A percentile compares a stretch with the other conserved stretches of the same genome.
Conservation (phyloP, 2,329 filamentous ascomycete genomes). For the Acarospora socialis region DNA sequence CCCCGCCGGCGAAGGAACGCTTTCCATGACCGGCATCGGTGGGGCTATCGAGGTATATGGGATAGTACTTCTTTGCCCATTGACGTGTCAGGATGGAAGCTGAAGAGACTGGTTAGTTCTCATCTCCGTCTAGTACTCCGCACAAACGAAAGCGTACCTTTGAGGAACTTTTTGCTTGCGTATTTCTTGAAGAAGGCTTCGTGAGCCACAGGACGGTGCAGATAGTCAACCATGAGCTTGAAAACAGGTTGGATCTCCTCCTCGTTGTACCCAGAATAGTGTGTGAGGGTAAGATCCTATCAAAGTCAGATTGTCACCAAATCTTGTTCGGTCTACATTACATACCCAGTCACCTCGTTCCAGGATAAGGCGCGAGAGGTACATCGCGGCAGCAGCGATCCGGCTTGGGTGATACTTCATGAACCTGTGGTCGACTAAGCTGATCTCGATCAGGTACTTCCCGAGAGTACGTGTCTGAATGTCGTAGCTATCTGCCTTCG, state of each 20-base stretch:
- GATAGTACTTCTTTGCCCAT: conserved; percentile 72
- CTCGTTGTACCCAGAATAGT: conserved; percentile 89
- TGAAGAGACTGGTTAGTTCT: conserved; percentile 28
- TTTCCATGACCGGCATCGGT: too few species aligned
- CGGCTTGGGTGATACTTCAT: conserved; percentile 81
- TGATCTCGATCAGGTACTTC: conserved; percentile 97
- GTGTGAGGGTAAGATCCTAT: conserved; percentile 68
- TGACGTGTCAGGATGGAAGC: conserved; percentile 81
- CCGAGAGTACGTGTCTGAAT: conserved; percentile 93
- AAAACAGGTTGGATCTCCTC: conserved; percentile 88
- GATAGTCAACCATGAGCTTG: conserved; percentile 90
- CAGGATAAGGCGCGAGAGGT: conserved; percentile 77
- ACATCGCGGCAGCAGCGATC: conserved; percentile 87
- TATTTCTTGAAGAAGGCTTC: conserved; percentile 99
- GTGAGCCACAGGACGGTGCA: conserved; percentile 76
- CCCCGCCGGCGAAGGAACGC: too few species aligned
- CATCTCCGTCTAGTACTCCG: too few species aligned
- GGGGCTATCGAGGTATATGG: conserved; percentile 10
- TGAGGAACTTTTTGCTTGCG: conserved; percentile 97
- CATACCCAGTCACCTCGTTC: conserved; percentile 83
- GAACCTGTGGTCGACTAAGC: conserved; percentile 86
- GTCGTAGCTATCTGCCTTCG: conserved; percentile 98
- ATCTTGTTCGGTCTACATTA: conserved; percentile 13
- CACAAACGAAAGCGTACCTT: conserved; percentile 49
- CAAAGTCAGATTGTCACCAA: conserved; percentile 15